Conservation (phyloP, 163 green algal genomes). For the Coccomyxa subellipsoidea region DNA sequence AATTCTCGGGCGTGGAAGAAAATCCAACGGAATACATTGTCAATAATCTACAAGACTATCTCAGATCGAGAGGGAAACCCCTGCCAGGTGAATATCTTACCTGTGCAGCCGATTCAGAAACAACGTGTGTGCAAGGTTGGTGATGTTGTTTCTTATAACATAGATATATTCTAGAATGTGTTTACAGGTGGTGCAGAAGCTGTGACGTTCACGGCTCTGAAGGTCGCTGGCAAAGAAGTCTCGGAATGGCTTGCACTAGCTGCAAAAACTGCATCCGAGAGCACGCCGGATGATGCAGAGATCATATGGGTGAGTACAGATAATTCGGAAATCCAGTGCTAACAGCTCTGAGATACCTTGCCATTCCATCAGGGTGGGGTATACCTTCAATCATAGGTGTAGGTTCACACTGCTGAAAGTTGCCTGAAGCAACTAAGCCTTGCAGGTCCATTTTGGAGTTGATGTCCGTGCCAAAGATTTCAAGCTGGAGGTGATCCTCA, state of each 20-base stretch:
- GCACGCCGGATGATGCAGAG: background rate
- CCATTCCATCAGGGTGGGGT: background rate
- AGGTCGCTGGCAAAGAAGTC: background rate
- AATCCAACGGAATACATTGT: slow-evolving; percentile 3
- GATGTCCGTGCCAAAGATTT: background rate
- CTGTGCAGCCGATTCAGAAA: too few relatives aligned
- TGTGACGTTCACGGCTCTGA: background rate
- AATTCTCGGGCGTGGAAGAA: background rate
- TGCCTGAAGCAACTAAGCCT: background rate
- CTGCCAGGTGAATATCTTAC: background rate
- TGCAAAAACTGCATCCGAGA: background rate
- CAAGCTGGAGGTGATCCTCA: background rate
- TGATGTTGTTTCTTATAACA: too few relatives aligned
- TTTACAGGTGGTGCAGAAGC: background rate
- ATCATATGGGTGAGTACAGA: background rate
- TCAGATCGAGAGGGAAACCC: background rate
- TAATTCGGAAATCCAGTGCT: background rate
- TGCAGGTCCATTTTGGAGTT: slow-evolving; percentile 3
- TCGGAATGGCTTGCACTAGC: background rate
- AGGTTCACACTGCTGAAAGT: background rate
- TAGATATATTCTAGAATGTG: background rate
- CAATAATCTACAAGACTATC: background rate
- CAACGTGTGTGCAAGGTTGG: too few relatives aligned
- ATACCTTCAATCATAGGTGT: background rate
- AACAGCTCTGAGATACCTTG: background rate